Conservation (phyloP, 352 stramenopile genomes). For the Globisporangium heterothallicum region DNA sequence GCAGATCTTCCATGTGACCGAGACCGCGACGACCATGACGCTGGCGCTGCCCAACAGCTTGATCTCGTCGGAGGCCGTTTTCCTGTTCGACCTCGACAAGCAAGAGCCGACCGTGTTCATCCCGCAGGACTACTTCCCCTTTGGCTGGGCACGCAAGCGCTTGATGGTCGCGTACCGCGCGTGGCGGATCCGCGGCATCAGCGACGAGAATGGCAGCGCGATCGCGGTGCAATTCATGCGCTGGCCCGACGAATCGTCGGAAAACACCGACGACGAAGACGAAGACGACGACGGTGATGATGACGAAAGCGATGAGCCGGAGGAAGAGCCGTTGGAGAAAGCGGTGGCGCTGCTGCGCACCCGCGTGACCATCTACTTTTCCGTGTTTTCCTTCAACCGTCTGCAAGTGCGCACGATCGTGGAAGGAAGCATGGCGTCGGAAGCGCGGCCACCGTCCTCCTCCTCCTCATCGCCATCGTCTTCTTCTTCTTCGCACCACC, state of each 20-base stretch:
- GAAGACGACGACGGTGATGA: slow-evolving; percentile 24
- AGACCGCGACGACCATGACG: slow-evolving; percentile 54
- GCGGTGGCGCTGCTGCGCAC: slow-evolving; percentile 35
- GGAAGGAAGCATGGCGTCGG: slow-evolving; percentile 50
- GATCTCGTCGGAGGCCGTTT: slow-evolving; percentile 44
- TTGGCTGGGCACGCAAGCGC: slow-evolving; percentile 38
- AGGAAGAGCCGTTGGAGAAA: slow-evolving; percentile 34
- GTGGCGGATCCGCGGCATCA: slow-evolving; percentile 51
- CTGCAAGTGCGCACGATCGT: slow-evolving; percentile 61
- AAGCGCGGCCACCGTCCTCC: slow-evolving; percentile 12
- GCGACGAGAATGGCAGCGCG: slow-evolving; percentile 39
- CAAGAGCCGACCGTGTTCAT: slow-evolving; percentile 35
- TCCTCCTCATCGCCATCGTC: slow-evolving; percentile 9
- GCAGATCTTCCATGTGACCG: slow-evolving; percentile 47
- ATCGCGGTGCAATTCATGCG: slow-evolving; percentile 61
- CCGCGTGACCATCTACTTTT: slow-evolving; percentile 63
- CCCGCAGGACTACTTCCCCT: slow-evolving; percentile 58
- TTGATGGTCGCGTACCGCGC: slow-evolving; percentile 58
- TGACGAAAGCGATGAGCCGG: slow-evolving; percentile 31
- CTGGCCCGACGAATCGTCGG: slow-evolving; percentile 34
- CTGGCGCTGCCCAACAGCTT: slow-evolving; percentile 53
- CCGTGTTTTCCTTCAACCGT: slow-evolving; percentile 33
- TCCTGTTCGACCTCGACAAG: slow-evolving; percentile 42
- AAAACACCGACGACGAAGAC: neutral
- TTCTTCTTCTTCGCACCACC: too few species aligned